Evolutionary conservation across 1,139 yeast species (phyloP).

Genomic region (Candida albicans): DNA sequence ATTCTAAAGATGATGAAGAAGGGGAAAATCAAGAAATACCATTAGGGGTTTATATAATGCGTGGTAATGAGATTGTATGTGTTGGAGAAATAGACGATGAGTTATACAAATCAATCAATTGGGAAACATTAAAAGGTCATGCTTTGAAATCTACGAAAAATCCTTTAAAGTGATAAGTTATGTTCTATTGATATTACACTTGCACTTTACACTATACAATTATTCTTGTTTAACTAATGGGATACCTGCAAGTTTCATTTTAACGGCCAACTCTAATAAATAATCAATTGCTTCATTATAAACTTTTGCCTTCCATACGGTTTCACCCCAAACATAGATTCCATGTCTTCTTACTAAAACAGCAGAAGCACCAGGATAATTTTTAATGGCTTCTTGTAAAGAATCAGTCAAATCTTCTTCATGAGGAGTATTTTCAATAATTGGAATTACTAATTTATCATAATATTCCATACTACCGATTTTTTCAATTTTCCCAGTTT

Average conservation of each 20-base stretch:
- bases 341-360: slow-evolving; percentile 93
- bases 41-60: slow-evolving; percentile 64
- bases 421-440: slow-evolving; percentile 85
- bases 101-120: slow-evolving; percentile 51
- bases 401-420: slow-evolving; percentile 82
- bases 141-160: slow-evolving; percentile 44
- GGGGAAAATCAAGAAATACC: slow-evolving; percentile 49
- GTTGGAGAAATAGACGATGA: slow-evolving; percentile 69
- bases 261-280: slow-evolving; percentile 77
- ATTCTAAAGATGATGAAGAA: slow-evolving; percentile 23
- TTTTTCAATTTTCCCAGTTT: slow-evolving; percentile 51
- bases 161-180: slow-evolving; percentile 23
- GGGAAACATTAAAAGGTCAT: slow-evolving; percentile 50
- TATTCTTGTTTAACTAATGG: slow-evolving; percentile 39
- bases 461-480: slow-evolving; percentile 68
- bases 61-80: slow-evolving; percentile 83
- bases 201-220: no score
- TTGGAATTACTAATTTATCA: slow-evolving; percentile 81
- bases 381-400: slow-evolving; percentile 59
- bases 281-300: slow-evolving; percentile 93
- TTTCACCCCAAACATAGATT: slow-evolving; percentile 92
- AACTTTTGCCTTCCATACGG: slow-evolving; percentile 88
- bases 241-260: slow-evolving; percentile 67
- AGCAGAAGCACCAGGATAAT: slow-evolving; percentile 79
- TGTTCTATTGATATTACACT: neutral